Percentiles rank a stretch among this genome's conserved stretches.
These are phyloP conservation scores for Calocybe cyanea DNA, from an alignment of 768 basidiomycete genomes.

Conservation along the genomic window DNA sequence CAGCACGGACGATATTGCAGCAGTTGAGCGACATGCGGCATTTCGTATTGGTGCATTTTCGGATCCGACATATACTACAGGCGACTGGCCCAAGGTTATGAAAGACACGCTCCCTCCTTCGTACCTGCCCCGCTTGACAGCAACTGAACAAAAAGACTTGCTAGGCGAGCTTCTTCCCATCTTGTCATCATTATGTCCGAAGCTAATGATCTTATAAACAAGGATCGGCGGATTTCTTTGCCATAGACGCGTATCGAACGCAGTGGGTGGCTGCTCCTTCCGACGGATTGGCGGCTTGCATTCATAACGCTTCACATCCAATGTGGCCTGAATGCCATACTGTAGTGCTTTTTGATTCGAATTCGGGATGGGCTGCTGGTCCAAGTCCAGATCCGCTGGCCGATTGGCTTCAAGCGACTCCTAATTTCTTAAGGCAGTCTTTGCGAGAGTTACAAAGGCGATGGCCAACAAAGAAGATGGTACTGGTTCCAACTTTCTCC, in stretches of 20 bases:
- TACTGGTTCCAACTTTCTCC: constrained; percentile 4
- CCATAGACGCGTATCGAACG: constrained; percentile 45
- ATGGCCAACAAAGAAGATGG: constrained; percentile 46
- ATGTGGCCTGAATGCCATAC: constrained; percentile 50
- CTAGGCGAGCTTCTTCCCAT: constrained; percentile 23
- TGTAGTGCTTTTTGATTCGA: constrained; percentile 35
- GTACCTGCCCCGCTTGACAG: constrained; percentile 45
- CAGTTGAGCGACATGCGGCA: constrained; percentile 45
- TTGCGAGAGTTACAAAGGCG: constrained; percentile 32
- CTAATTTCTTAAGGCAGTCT: constrained; percentile 31
- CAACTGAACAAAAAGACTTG: constrained; percentile 39
- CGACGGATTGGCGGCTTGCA: constrained; percentile 41
- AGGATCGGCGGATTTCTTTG: constrained; percentile 53
- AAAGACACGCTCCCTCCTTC: constrained; percentile 43
- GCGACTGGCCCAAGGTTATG: constrained; percentile 50
- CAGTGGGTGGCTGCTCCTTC: constrained; percentile 38
- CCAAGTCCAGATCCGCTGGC: constrained; percentile 39
- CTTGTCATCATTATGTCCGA: neutral
- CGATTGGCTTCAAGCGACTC: constrained; percentile 43
- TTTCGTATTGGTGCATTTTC: constrained; percentile 50
- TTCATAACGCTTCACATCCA: constrained; percentile 38
- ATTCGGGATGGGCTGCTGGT: constrained; percentile 45
- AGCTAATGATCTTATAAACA: too few species aligned
- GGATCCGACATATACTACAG: constrained; percentile 46
- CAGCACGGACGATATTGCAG: constrained; percentile 38